Base-by-base conservation (phyloP, 2,329 filamentous ascomycete species). In the Colletotrichum sp. region DNA sequence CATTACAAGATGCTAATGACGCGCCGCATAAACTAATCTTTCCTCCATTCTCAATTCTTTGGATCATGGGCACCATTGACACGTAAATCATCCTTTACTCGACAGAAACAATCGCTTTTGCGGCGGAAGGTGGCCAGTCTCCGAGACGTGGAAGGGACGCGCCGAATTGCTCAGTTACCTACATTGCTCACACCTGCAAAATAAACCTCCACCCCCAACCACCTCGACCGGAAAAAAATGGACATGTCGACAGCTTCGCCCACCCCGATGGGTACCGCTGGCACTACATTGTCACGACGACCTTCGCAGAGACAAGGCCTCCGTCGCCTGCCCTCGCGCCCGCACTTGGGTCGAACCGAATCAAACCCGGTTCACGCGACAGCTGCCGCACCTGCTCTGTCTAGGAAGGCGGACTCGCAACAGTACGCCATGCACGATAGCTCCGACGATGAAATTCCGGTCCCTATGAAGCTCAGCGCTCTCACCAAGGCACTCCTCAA, bases 401-500 rank as follows among this genome's bases (percentile, higher is more conserved):
- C 80, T 12, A 78, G 81, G 24, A 69, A 78, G 69, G 77, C 83
- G 57, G 84, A 85, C 51, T 82, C 87, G 69, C 86, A 87, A 72
- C 86, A 87, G 62, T 88, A 85, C 76, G 84, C 82, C n/a, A 79
- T 92, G 77, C 93, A 94, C 78, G 96, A 98, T 81, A 98, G 95
- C 86, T 98, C 96, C 29, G 96, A 98, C 84, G 96, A 98, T 80
- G 96, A 98, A 84, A 94, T 97, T 33, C 94, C 94, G 18, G 93
- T 95, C 78, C 95, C 95, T 79, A 95, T 97, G 91, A 97, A 97
- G 85, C 93, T 98, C 81, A 98, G 95, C 82, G 95, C 96, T 79
- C 90, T 97, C 77, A 98, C 96, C 63, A 96, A 97, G 81, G 96
- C 95, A 24, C 87, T 98, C 18, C 88, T 98, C 29, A 90, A 91